These are phyloP conservation scores for Metschnikowia henanensis DNA, from an alignment of 805 yeast species.

Conservation along the genomic window DNA sequence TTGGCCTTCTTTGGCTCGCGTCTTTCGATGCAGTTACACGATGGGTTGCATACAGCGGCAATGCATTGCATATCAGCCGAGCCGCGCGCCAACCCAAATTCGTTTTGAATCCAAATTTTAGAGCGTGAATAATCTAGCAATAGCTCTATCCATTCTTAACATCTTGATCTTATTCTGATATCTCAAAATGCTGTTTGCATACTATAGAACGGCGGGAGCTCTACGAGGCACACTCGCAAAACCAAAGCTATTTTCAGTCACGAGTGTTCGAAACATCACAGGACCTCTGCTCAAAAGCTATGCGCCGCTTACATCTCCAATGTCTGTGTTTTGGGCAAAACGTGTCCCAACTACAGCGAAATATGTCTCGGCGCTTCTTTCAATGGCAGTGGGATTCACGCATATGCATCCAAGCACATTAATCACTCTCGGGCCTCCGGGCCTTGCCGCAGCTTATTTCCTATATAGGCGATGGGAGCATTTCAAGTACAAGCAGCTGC, in stretches of 20 bases:
- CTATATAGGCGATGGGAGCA: constrained; percentile 18
- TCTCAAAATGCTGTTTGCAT: not conserved
- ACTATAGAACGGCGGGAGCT: not conserved
- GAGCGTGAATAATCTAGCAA: too few relatives aligned
- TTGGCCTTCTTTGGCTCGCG: too few relatives aligned
- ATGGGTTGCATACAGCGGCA: too few relatives aligned
- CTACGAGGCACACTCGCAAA: not conserved
- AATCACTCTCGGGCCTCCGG: constrained; percentile 39
- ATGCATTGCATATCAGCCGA: too few relatives aligned
- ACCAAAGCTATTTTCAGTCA: not conserved
- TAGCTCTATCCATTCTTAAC: too few relatives aligned
- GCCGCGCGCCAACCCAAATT: too few relatives aligned
- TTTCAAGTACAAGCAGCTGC: constrained; percentile 15
- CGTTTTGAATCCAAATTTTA: too few relatives aligned
- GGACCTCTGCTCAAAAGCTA: constrained; percentile 37
- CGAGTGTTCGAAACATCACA: constrained; percentile 3
- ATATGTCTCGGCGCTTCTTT: constrained; percentile 27
- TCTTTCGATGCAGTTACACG: too few relatives aligned
- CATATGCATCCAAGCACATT: constrained; percentile 38
- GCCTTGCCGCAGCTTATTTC: constrained; percentile 28
- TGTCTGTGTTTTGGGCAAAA: constrained; percentile 27
- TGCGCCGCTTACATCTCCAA: constrained; percentile 24
- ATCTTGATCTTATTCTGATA: too few relatives aligned
- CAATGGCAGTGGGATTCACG: constrained; percentile 28
- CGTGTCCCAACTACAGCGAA: constrained; percentile 28